A percentile compares a stretch with the other conserved stretches of the same genome.
Conservation (phyloP, 306 rosid species). For the Vigna nakashimae region DNA sequence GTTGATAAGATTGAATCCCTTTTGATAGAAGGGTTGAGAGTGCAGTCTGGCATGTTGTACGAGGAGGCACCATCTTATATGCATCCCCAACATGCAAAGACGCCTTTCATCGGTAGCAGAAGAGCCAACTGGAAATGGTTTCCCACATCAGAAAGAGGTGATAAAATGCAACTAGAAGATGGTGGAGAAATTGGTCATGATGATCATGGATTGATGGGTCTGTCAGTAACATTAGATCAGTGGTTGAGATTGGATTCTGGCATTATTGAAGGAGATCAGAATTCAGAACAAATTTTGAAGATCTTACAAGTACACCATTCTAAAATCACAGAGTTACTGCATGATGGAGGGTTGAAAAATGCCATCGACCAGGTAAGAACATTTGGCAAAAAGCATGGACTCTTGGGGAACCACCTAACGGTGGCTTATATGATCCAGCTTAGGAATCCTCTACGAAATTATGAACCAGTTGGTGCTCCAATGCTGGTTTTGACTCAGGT, state of each 20-base stretch:
- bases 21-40: constrained; percentile 75
- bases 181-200: constrained; percentile 35
- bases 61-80: constrained; percentile 64
- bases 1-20: constrained; percentile 63
- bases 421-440: constrained; percentile 69
- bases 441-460: constrained; percentile 67
- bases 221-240: constrained; percentile 65
- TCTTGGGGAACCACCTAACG: constrained; percentile 65
- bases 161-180: constrained; percentile 35
- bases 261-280: constrained; percentile 54
- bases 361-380: constrained; percentile 29
- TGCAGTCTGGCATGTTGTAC: constrained; percentile 61
- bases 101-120: constrained; percentile 26
- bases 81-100: constrained; percentile 37
- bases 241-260: constrained; percentile 85
- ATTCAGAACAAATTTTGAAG: constrained; percentile 47
- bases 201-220: constrained; percentile 54
- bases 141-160: constrained; percentile 43
- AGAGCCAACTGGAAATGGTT: constrained; percentile 30
- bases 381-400: constrained; percentile 45
- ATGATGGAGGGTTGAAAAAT: constrained; percentile 47
- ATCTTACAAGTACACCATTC: constrained; percentile 65
- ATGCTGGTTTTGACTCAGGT: constrained; percentile 71
- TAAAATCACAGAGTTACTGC: constrained; percentile 50
- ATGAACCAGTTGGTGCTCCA: constrained; percentile 73